These are phyloP conservation scores for Geotrichum cucujoidarum DNA, from an alignment of 1,139 yeast species.

Conservation along the genomic window DNA sequence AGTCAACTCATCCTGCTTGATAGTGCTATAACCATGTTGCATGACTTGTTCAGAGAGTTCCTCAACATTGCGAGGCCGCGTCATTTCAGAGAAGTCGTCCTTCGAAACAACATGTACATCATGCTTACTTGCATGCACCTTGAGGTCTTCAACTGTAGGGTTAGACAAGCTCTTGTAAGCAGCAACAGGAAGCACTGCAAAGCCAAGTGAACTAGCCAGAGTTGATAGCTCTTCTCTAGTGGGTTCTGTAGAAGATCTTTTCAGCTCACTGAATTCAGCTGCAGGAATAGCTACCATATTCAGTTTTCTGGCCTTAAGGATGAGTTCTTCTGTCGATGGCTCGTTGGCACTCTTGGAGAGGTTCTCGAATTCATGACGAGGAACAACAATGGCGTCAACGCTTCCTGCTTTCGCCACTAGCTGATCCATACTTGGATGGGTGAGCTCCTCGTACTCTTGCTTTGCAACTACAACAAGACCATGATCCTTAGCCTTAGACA, in stretches of 20 bases:
- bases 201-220: slow-evolving; percentile 33
- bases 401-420: slow-evolving; percentile 8
- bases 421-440: slow-evolving; percentile 20
- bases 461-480: slow-evolving; percentile 27
- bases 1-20: slow-evolving; percentile 27
- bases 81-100: slow-evolving; percentile 23
- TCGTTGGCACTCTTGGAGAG: slow-evolving; percentile 8
- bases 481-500: slow-evolving; percentile 33
- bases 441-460: slow-evolving; percentile 36
- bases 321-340: slow-evolving; percentile 25
- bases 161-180: slow-evolving; percentile 11
- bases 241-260: slow-evolving; percentile 15
- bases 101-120: slow-evolving; percentile 18
- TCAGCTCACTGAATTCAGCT: slow-evolving; percentile 22
- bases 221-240: slow-evolving; percentile 29
- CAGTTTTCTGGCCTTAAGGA: slow-evolving; percentile 35
- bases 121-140: slow-evolving; percentile 10
- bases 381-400: slow-evolving; percentile 24
- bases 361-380: slow-evolving; percentile 18
- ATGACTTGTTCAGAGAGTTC: slow-evolving; percentile 33
- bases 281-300: slow-evolving; percentile 30
- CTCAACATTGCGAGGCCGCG: slow-evolving; percentile 20
- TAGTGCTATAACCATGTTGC: slow-evolving; percentile 31
- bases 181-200: slow-evolving; percentile 30
- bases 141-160: slow-evolving; percentile 12